phyloP scores from a whole-genome alignment of 495 filamentous ascomycete genomes.

The Geopyxis carbonaria region DNA sequence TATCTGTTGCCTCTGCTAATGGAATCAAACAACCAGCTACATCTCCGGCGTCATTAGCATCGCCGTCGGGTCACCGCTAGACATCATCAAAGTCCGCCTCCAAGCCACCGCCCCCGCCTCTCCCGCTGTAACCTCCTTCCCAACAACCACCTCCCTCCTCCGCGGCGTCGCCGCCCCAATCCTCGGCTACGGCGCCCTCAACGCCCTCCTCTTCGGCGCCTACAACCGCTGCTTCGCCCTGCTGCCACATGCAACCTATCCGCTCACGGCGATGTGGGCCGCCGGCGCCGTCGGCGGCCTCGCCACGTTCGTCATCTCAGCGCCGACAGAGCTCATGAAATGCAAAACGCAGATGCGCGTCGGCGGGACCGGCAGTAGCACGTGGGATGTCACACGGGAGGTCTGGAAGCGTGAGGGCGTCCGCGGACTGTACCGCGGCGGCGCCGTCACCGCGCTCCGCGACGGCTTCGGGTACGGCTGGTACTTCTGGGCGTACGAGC shows the following conservation, averaged over 20 bases:
- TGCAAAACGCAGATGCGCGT: constrained; percentile 53
- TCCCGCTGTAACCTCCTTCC: constrained; percentile 4
- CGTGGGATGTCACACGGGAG: constrained; percentile 42
- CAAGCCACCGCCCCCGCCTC: constrained; percentile 40
- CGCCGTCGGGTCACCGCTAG: constrained; percentile 72
- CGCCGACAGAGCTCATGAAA: constrained; percentile 69
- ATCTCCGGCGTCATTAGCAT: constrained; percentile 68
- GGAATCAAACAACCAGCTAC: constrained; percentile 34
- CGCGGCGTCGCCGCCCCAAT: constrained; percentile 61
- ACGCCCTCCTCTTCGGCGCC: constrained; percentile 67
- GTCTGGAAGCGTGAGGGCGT: constrained; percentile 45
- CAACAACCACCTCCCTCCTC: constrained; percentile 11
- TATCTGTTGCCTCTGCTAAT: not conserved
- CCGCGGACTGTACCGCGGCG: constrained; percentile 58
- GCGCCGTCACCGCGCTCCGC: constrained; percentile 56
- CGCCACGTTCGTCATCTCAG: constrained; percentile 61
- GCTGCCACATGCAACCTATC: constrained; percentile 30
- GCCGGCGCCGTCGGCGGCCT: constrained; percentile 65
- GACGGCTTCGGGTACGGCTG: constrained; percentile 84
- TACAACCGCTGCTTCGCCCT: constrained; percentile 60
- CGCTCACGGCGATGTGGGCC: constrained; percentile 44
- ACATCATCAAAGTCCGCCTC: constrained; percentile 66
- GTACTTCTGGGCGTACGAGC: constrained; percentile 82
- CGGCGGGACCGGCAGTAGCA: constrained; percentile 31
- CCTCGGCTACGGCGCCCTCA: constrained; percentile 73